A percentile compares a stretch with the other conserved stretches of the same genome.
Conservation (phyloP, 805 yeast species). For the Lipomyces starkeyi region DNA sequence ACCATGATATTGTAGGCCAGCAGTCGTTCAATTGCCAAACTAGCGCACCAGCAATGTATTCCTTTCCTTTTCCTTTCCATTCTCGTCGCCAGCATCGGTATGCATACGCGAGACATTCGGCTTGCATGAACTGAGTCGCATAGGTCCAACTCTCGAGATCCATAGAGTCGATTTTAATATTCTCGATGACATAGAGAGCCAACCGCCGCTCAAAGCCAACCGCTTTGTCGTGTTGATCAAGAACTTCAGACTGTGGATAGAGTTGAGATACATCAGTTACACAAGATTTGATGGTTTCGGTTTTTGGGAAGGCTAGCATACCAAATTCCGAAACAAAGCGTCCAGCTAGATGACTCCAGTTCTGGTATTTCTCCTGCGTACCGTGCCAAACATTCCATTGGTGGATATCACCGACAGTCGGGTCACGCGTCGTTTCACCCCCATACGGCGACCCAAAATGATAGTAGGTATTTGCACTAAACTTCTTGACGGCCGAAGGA, state of each 20-base stretch:
- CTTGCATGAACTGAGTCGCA: constrained; percentile 60
- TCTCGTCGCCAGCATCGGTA: constrained; percentile 55
- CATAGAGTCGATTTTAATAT: constrained; percentile 48
- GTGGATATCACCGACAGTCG: constrained; percentile 57
- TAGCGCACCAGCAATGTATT: constrained; percentile 54
- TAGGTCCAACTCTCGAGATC: constrained; percentile 55
- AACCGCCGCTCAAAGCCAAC: constrained; percentile 55
- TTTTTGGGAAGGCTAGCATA: constrained; percentile 55
- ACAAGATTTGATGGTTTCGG: constrained; percentile 48
- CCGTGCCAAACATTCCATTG: constrained; percentile 69
- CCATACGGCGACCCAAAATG: constrained; percentile 60
- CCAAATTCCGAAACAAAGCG: constrained; percentile 62
- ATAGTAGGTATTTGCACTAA: constrained; percentile 46
- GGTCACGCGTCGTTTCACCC: constrained; percentile 48
- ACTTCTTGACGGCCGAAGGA: constrained; percentile 47
- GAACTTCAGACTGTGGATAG: constrained; percentile 53
- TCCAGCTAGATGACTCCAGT: constrained; percentile 56
- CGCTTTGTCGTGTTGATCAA: constrained; percentile 59
- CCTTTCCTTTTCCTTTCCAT: constrained; percentile 51
- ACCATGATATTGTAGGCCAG: constrained; percentile 62
- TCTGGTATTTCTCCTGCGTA: constrained; percentile 55
- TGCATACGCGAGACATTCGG: constrained; percentile 57
- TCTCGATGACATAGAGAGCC: constrained; percentile 55
- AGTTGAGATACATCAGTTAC: constrained; percentile 50
- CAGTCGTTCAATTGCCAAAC: constrained; percentile 62